Evolutionary conservation across 768 basidiomycete species (phyloP).

Genomic region (Candolleomyces aberdarensis): DNA sequence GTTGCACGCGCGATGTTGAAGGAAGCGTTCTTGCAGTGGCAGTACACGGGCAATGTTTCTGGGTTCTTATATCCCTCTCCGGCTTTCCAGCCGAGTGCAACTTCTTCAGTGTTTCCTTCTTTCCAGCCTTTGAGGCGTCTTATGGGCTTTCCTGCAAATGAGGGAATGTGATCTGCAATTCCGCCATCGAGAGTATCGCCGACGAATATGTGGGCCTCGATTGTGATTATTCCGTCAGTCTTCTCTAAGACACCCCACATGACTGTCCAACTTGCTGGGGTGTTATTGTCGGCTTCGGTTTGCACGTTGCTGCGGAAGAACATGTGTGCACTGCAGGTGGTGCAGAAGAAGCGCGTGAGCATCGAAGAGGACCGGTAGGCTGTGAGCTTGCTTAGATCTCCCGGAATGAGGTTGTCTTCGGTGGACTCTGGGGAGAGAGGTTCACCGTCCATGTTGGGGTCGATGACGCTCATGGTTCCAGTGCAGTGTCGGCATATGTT

Average conservation of each 20-base stretch:
- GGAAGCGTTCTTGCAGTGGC: slow-evolving; percentile 15
- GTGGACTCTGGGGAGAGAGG: slow-evolving; percentile 6
- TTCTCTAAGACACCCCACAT: slow-evolving; percentile 23
- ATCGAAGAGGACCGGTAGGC: slow-evolving; percentile 18
- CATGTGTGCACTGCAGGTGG: slow-evolving; percentile 25
- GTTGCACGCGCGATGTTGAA: slow-evolving; percentile 11
- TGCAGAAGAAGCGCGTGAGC: slow-evolving; percentile 26
- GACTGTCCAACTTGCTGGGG: slow-evolving; percentile 18
- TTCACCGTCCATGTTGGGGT: slow-evolving; percentile 11
- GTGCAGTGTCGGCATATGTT: slow-evolving; percentile 26
- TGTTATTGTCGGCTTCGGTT: neutral
- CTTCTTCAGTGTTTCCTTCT: neutral
- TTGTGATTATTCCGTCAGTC: slow-evolving; percentile 20
- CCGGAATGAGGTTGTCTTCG: slow-evolving; percentile 2
- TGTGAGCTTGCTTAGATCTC: slow-evolving; percentile 14
- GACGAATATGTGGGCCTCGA: slow-evolving; percentile 23
- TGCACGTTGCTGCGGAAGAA: slow-evolving; percentile 11
- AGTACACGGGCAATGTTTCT: slow-evolving; percentile 7
- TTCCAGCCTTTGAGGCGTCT: slow-evolving; percentile 15
- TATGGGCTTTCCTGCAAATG: slow-evolving; percentile 16
- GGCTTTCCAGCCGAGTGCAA: slow-evolving; percentile 20
- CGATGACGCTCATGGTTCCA: slow-evolving; percentile 24
- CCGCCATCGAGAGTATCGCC: slow-evolving; percentile 31
- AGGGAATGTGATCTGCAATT: slow-evolving; percentile 22
- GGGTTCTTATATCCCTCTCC: neutral